Percentiles rank a stretch among this genome's conserved stretches.
Conservation (phyloP, 179 eudicot genomes). For the Beta macrorhiza region DNA sequence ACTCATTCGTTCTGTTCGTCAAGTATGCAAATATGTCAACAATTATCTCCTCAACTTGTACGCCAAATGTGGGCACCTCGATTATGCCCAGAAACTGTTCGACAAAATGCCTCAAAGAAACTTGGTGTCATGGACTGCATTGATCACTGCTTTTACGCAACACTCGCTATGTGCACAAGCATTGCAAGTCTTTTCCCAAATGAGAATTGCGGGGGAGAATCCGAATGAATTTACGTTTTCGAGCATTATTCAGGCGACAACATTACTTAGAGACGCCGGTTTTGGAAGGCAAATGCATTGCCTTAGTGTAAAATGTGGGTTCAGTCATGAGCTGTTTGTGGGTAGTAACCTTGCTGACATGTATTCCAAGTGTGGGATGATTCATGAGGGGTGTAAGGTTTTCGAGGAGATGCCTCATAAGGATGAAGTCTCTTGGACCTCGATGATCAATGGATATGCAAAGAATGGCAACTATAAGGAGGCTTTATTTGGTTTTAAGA, state of each 20-base stretch:
- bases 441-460: constrained; percentile 59
- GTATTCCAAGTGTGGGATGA: constrained; percentile 45
- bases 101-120: constrained; percentile 49
- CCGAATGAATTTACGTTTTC: constrained; percentile 46
- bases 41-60: constrained; percentile 55
- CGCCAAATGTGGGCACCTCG: constrained; percentile 44
- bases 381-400: constrained; percentile 44
- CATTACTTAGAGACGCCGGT: constrained; percentile 17
- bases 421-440: constrained; percentile 57
- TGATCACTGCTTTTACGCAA: constrained; percentile 49
- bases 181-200: constrained; percentile 28
- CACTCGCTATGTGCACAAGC: constrained; percentile 23
- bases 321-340: constrained; percentile 41
- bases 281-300: constrained; percentile 46
- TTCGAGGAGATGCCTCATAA: constrained; percentile 44
- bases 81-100: constrained; percentile 45
- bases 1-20: constrained; percentile 25
- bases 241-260: constrained; percentile 38
- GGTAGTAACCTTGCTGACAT: constrained; percentile 56
- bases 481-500: constrained; percentile 46
- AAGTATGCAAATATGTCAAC: constrained; percentile 35
- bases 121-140: constrained; percentile 55
- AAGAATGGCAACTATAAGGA: constrained; percentile 36
- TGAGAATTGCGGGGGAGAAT: constrained; percentile 31
- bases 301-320: constrained; percentile 43